phyloP scores from a whole-genome alignment of 1,284 basidiomycete species.

The Rhodotorula sp. region DNA sequence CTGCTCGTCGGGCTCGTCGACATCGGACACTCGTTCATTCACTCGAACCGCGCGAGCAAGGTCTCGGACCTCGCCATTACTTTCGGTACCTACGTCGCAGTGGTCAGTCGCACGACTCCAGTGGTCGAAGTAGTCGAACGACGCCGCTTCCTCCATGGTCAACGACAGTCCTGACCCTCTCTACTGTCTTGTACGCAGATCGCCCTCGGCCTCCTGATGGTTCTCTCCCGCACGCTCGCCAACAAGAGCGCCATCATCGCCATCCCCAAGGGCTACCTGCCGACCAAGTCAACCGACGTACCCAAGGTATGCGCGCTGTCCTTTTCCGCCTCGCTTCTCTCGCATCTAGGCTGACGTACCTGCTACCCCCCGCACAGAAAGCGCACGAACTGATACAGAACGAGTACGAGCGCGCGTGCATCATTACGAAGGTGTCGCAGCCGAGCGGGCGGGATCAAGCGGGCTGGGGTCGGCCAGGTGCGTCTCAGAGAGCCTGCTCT shows the following conservation, averaged over 20 bases:
- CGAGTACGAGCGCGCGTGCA: conserved; percentile 38
- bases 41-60: conserved; percentile 12
- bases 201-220: conserved; percentile 15
- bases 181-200: conserved; percentile 2
- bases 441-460: conserved; percentile 32
- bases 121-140: too few relatives aligned
- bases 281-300: conserved; percentile 33
- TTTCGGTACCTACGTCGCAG: conserved; percentile 32
- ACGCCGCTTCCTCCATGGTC: background rate
- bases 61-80: conserved; percentile 31
- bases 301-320: conserved; percentile 26
- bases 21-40: conserved; percentile 34
- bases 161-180: background rate
- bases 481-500: background rate
- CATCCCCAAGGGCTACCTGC: conserved; percentile 43
- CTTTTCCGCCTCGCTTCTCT: background rate
- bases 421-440: conserved; percentile 37
- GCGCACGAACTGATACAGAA: conserved; percentile 30
- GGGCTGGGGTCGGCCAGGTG: conserved; percentile 38
- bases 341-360: too few relatives aligned
- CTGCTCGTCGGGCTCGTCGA: conserved; percentile 32
- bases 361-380: background rate
- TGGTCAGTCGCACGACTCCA: conserved; percentile 1
- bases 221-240: conserved; percentile 18
- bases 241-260: conserved; percentile 23